phyloP scores from a whole-genome alignment of 352 stramenopile genomes.

The Blastocystis sp. region DNA sequence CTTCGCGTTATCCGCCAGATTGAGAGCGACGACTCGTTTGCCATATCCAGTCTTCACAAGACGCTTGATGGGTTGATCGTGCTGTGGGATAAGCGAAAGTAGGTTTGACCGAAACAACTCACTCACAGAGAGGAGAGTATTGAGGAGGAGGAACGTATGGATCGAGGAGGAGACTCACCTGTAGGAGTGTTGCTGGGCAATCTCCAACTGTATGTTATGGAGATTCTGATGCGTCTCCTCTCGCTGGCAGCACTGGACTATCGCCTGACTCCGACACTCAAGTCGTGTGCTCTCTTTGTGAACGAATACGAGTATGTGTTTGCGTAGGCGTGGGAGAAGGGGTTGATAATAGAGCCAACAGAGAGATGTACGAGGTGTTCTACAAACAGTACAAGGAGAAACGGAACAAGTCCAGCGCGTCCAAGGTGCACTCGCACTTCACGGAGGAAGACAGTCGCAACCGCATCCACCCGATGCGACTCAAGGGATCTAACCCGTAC shows the following conservation, averaged over 20 bases:
- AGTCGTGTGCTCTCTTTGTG: neutral
- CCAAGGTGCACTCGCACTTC: neutral
- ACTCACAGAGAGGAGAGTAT: neutral
- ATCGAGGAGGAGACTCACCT: neutral
- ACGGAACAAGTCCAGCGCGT: neutral
- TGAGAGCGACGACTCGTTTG: constrained; percentile 3
- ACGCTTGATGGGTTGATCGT: neutral
- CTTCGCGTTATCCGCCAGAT: neutral
- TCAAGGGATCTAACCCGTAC: constrained; percentile 13
- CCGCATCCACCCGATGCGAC: neutral
- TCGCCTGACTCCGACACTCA: neutral
- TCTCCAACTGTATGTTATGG: constrained; percentile 7
- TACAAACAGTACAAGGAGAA: constrained; percentile 9
- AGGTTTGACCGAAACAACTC: neutral
- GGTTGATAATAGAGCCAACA: neutral
- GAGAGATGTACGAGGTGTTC: neutral
- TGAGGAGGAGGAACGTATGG: neutral
- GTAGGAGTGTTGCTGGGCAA: neutral
- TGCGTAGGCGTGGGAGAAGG: neutral
- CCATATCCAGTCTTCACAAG: neutral
- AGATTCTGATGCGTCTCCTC: neutral
- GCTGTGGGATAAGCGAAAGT: neutral
- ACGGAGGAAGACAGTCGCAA: constrained; percentile 15
- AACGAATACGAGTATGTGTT: neutral
- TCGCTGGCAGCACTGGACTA: neutral